Percentiles rank a stretch among this genome's conserved stretches.
Evolutionary conservation across 2,329 filamentous ascomycete species (phyloP).

Genomic region (Sporothrix euskadiensis): DNA sequence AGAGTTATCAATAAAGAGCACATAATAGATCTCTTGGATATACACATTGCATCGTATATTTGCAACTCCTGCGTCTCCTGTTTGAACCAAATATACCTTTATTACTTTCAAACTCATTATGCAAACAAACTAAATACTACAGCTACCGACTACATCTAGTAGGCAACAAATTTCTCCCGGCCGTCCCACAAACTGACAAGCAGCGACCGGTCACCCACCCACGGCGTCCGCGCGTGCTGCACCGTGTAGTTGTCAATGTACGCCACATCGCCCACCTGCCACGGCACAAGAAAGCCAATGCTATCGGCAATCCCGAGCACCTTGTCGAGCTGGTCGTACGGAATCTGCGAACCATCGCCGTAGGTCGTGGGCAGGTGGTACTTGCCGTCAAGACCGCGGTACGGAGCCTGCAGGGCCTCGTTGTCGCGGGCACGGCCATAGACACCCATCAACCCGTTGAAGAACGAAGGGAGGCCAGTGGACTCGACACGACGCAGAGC

Average conservation of each 20-base stretch:
- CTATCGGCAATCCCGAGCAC: constrained; percentile 27
- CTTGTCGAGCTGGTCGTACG: constrained; percentile 25
- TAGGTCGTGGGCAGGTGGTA: constrained; percentile 28
- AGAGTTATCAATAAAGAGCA: background rate
- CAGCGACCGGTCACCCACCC: constrained; percentile 25
- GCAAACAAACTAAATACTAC: background rate
- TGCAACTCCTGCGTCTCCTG: too few relatives aligned
- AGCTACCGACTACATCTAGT: background rate
- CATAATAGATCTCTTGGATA: background rate
- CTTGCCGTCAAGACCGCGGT: constrained; percentile 24
- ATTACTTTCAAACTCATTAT: background rate
- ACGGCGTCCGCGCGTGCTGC: constrained; percentile 27
- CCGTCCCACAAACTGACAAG: constrained; percentile 29
- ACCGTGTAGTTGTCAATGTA: constrained; percentile 30
- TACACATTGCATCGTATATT: background rate
- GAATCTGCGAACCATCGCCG: constrained; percentile 27
- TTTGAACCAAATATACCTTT: background rate
- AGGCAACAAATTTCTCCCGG: constrained; percentile 15
- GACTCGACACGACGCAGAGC: constrained; percentile 26
- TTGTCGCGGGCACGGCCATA: constrained; percentile 25
- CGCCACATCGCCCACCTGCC: constrained; percentile 30
- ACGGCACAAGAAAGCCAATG: constrained; percentile 30
- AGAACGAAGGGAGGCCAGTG: constrained; percentile 22
- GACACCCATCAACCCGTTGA: constrained; percentile 30
- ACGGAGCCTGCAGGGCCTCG: constrained; percentile 26